Evolutionary conservation across 192 early-diverging fungal genomes (phyloP), one percentile per base, ranked within the genome.

Genomic region (Linnemannia hyalina): DNA sequence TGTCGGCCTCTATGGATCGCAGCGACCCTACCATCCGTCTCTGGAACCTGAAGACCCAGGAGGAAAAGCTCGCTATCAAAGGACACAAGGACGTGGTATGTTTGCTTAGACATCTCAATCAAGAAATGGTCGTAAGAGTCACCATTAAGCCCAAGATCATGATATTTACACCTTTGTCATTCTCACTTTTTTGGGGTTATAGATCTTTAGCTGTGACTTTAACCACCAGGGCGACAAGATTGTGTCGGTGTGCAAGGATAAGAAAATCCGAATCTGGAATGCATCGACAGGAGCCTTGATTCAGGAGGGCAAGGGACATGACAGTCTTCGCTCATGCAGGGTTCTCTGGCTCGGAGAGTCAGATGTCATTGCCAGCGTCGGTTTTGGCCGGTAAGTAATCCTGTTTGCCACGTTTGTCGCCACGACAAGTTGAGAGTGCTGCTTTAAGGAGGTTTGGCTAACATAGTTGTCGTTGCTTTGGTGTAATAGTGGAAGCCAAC

Each of bases 231-330:
- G 97, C n/a, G 87, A 76, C 35, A 83, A 85, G 46, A 89, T 97
- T 57, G 96, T 93, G 13, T 92, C 93, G 1, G 87, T 91, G 7
- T 92, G 93, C 20, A 92, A 81, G 49, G 94, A 96, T 76, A 95
- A 93, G 73, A 90, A 92, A 81, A 82, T 98, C 20, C 90, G 91
- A 10, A 76, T 97, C 5, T 93, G 94, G 74, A 92, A 95, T 70
- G 89, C 91, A 22, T 89, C 90, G 40, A 90, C 89, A 1, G 94
- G 93, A 2, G 77, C 93, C 32, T 78, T 93, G 7, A 35, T 96
- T 16, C 87, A 86, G 40, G 89, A 91, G 73, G 96, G 94, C 16
- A 84, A 90, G 5, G 89, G 91, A 8, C 94, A 95, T 87, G 92
- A 95, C 29, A 94, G 95, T 71, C 85, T 92, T 20, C 90, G 94